Conservation (phyloP, 2,329 filamentous ascomycete genomes). For the Stachybotrys chartarum region DNA sequence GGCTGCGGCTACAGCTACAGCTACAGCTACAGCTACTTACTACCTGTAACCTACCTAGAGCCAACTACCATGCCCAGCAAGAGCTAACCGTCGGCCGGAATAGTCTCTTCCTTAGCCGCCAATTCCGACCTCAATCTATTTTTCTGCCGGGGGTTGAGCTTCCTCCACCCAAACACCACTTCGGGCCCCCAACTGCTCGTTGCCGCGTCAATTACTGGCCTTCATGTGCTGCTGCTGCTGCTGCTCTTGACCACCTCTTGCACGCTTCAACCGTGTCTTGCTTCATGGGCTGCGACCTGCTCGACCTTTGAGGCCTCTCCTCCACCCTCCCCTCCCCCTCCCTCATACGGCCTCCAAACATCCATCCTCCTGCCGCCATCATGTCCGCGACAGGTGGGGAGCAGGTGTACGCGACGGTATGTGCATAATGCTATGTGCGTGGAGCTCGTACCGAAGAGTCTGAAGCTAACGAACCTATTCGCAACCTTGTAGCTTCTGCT, state of each 20-base stretch:
- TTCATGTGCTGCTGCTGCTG: background rate
- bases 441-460: background rate
- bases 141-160: background rate
- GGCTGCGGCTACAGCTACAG: background rate
- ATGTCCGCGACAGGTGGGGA: slow-evolving; percentile 34
- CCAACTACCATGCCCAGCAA: background rate
- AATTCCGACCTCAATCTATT: background rate
- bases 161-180: background rate
- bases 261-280: background rate
- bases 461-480: slow-evolving; percentile 3
- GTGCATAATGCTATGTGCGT: slow-evolving; percentile 17
- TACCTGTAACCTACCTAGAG: background rate
- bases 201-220: background rate
- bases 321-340: background rate
- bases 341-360: background rate
- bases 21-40: background rate
- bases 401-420: slow-evolving; percentile 51
- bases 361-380: background rate
- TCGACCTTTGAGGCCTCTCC: background rate
- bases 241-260: background rate
- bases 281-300: slow-evolving; percentile 7
- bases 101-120: background rate
- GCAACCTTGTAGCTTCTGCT: slow-evolving; percentile 64
- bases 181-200: background rate
- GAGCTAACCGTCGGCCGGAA: too few species aligned